Base-by-base conservation (phyloP, 2,329 filamentous ascomycete genomes). In the Colletotrichum liriopes region DNA sequence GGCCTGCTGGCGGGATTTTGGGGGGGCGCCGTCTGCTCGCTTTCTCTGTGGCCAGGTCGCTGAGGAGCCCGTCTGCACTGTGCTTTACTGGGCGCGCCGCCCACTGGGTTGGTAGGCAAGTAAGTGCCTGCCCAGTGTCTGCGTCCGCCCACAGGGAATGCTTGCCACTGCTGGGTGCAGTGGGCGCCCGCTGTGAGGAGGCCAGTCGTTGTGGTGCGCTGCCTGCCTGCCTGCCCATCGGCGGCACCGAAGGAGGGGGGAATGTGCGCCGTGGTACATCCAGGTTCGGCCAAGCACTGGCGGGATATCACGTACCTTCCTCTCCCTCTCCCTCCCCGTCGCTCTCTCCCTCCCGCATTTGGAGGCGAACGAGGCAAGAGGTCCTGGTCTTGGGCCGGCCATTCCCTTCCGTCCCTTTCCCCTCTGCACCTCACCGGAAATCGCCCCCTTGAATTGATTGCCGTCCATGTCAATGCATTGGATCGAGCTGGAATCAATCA, bases 91-190 rank as follows among this genome's bases (percentile, higher is more conserved):
- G 43, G 45, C 61, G 61, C 35, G 45, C 43, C 61, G 37, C 37
- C 45, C 63, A 39, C 56, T 62, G 45, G 39, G 14, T 35, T 63
- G 45, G 60, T 29, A 5, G 20, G 52, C 32, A 37, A 20, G 29
- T n/a, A 41, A 18, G 51, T 68, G 43, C 63, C 47, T 54, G 54
- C 29, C 47, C 45, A 55, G 68, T 67, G 65, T 71, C 59, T 72
- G 59, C 65, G 49, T 63, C 51, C 65, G 9, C 69, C 64, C 52
- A 47, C 14, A 54, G 67, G 55, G 32, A 51, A 70, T 60, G 67
- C 55, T 55, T 71, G 67, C 54, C 55, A 47, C 56, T 70, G 55
- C 51, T 51, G 64, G 23, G 43, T 29, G 47, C 39, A 55, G 67
- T 29, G 51, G 61, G 20, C 20, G 29, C 29, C 14, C 8, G 47